Evolutionary conservation across 768 basidiomycete genomes (phyloP), one percentile per base, ranked within the genome.

Genomic region (Chalciporus pseudorubinellus): DNA sequence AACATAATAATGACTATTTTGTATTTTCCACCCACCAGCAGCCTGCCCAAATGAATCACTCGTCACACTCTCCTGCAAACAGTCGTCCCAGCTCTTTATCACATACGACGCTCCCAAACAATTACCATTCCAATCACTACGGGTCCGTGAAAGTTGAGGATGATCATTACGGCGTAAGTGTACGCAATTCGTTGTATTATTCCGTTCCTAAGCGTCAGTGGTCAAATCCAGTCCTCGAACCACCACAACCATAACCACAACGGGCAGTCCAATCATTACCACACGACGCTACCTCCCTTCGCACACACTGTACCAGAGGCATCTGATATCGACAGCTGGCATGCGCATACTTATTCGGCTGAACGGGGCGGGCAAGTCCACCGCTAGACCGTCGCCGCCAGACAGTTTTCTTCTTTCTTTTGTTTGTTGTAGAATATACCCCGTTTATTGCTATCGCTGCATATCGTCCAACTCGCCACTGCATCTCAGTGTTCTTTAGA

Each of bases 1-100:
- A 83, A 79, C 76, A 77, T 82, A 81, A 77, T 57, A 57, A 44
- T 85, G 72, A 83, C 77, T 59, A 60, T 58, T 26, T 49, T 16
- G 64, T 65, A 67, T 59, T 68, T 66, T 75, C 67, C 67, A 58
- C 66, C 70, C 66, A 72, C 68, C 69, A 75, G 72, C 74, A 87
- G 84, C 85, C 85, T 61, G 71, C 80, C 53, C 81, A 82, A 70
- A 83, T 87, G 74, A 84, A 85, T 71, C 71, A 78, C 29, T 68
- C 79, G 9, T 68, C 79, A 20, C 78, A 77, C 47, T 75, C 80
- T 20, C 74, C 80, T 12, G 68, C 74, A 13, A 75, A 76, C 41
- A 80, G 81, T 39, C 77, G 78, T 20, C 71, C 77, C 0, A 63
- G 73, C 18, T 68, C 70, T 11, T 51, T 77, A 36, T 66, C 76